These are phyloP conservation scores for Nasturtium officinale DNA, from an alignment of 345 rosid species.

Conservation along the genomic window DNA sequence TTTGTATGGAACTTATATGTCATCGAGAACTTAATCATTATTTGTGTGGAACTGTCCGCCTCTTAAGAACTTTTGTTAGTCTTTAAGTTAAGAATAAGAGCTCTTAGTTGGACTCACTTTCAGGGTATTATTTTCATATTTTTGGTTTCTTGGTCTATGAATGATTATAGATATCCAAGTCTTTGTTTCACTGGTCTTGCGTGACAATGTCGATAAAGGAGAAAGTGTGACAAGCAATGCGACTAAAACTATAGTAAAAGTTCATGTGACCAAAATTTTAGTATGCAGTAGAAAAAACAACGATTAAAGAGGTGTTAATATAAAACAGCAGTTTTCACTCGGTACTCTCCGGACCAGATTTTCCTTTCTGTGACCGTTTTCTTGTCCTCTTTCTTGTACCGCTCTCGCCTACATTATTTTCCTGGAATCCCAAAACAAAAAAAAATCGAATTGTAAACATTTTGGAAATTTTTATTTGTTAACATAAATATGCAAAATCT, in stretches of 20 bases:
- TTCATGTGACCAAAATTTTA: not conserved
- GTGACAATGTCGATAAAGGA: not conserved
- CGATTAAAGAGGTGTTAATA: not conserved
- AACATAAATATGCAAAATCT: slow-evolving; percentile 3
- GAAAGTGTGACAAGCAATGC: not conserved
- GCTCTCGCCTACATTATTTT: slow-evolving; percentile 19
- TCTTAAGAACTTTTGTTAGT: not conserved
- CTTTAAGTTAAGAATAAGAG: slow-evolving; percentile 10
- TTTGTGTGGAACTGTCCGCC: not conserved
- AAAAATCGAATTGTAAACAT: not conserved
- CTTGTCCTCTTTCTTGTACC: slow-evolving; percentile 23
- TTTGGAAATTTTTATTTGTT: not conserved
- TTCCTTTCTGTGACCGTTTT: slow-evolving; percentile 27
- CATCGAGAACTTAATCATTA: not conserved
- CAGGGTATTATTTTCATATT: not conserved
- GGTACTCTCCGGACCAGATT: slow-evolving; percentile 23
- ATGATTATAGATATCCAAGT: not conserved
- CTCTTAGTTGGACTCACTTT: not conserved
- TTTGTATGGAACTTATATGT: not conserved
- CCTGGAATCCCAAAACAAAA: slow-evolving; percentile 15
- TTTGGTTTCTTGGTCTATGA: not conserved
- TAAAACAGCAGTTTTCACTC: slow-evolving; percentile 24
- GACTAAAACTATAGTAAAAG: not conserved
- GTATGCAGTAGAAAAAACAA: not conserved
- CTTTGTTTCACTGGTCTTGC: not conserved